These are phyloP conservation scores for Blastobotrys persicus DNA, from an alignment of 1,139 yeast genomes.

Conservation along the genomic window DNA sequence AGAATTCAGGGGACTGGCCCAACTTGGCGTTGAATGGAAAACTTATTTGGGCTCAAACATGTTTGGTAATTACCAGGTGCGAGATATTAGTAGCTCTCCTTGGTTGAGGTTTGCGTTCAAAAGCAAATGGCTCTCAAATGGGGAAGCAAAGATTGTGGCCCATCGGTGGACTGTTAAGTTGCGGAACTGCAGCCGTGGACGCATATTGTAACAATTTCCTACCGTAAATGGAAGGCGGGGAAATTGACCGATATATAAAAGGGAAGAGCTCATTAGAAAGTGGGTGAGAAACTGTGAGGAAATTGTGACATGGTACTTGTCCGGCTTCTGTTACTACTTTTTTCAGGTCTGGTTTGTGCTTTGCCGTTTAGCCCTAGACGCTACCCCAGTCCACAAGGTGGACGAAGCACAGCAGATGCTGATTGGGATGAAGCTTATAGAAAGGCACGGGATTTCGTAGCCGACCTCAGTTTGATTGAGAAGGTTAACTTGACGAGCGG, in stretches of 20 bases:
- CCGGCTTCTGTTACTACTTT: not conserved
- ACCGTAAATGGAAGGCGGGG: not conserved
- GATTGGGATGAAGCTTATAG: constrained; percentile 59
- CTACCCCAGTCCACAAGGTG: constrained; percentile 11
- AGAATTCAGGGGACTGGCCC: too few relatives aligned
- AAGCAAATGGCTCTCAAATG: too few relatives aligned
- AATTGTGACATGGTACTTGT: not conserved
- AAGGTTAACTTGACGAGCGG: constrained; percentile 65
- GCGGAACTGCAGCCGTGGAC: not conserved
- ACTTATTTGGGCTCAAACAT: too few relatives aligned
- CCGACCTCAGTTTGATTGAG: constrained; percentile 56
- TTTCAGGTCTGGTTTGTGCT: not conserved
- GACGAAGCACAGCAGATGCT: constrained; percentile 22
- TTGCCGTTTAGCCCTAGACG: not conserved
- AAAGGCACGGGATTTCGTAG: constrained; percentile 52
- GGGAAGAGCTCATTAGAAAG: too few relatives aligned
- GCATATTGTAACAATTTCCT: not conserved
- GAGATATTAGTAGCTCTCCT: too few relatives aligned
- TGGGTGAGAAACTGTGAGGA: too few relatives aligned
- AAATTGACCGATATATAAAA: too few relatives aligned
- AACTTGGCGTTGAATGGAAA: too few relatives aligned
- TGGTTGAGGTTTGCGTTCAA: too few relatives aligned
- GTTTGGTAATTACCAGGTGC: too few relatives aligned
- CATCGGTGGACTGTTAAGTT: too few relatives aligned
- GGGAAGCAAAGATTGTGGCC: too few relatives aligned